These are phyloP conservation scores for Candida anglica DNA, from an alignment of 805 yeast species.

Conservation along the genomic window DNA sequence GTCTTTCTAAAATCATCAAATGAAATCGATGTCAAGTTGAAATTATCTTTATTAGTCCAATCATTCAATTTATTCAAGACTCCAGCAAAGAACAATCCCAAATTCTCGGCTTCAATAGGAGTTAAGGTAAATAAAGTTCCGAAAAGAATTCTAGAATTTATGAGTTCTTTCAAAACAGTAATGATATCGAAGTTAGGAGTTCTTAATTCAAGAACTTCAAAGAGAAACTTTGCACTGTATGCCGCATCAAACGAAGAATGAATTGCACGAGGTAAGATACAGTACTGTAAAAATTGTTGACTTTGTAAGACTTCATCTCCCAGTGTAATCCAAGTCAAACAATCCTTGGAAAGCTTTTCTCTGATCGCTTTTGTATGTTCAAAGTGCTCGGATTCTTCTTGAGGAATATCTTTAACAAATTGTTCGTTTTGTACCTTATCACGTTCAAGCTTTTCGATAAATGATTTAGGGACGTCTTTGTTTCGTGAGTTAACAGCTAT, in stretches of 20 bases:
- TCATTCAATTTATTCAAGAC: slow-evolving; percentile 44
- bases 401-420: slow-evolving; percentile 23
- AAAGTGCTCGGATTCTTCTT: slow-evolving; percentile 44
- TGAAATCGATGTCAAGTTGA: slow-evolving; percentile 18
- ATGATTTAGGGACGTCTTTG: slow-evolving; percentile 15
- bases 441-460: slow-evolving; percentile 19
- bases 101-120: slow-evolving; percentile 72
- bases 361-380: slow-evolving; percentile 29
- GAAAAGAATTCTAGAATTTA: slow-evolving; percentile 45
- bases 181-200: slow-evolving; percentile 35
- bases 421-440: slow-evolving; percentile 18
- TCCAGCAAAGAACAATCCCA: slow-evolving; percentile 69
- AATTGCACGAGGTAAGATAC: slow-evolving; percentile 71
- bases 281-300: slow-evolving; percentile 48
- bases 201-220: slow-evolving; percentile 39
- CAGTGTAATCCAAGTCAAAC: slow-evolving; percentile 36
- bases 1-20: slow-evolving; percentile 3
- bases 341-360: slow-evolving; percentile 21
- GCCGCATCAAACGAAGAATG: slow-evolving; percentile 84
- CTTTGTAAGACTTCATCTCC: slow-evolving; percentile 8
- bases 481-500: slow-evolving; percentile 23
- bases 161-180: slow-evolving; percentile 40
- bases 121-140: slow-evolving; percentile 69
- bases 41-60: slow-evolving; percentile 36
- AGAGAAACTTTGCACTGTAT: slow-evolving; percentile 58